Evolutionary conservation across 306 rosid species (phyloP).

Genomic region (Dalbergia oliveri): DNA sequence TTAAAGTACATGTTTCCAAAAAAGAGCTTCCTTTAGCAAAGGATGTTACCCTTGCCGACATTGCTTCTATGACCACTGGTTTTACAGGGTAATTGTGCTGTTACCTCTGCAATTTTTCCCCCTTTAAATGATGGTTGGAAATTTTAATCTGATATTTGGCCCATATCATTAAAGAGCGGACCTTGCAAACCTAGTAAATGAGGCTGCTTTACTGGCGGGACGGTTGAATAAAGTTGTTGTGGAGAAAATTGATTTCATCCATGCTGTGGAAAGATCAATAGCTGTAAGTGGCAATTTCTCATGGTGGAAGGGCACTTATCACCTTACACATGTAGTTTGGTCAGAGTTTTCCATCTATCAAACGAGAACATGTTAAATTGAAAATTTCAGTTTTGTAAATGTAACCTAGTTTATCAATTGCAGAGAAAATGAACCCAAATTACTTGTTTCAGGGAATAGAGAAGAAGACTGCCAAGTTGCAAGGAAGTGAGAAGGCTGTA

Average conservation of each 20-base stretch:
- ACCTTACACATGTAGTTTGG: conserved; percentile 10
- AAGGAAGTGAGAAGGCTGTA: conserved; percentile 92
- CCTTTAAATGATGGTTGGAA: conserved; percentile 29
- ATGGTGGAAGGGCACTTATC: conserved; percentile 22
- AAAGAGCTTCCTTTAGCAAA: conserved; percentile 94
- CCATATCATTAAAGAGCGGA: conserved; percentile 80
- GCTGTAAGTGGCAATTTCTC: conserved; percentile 72
- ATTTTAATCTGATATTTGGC: conserved; percentile 37
- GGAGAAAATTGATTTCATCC: conserved; percentile 89
- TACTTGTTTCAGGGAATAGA: conserved; percentile 86
- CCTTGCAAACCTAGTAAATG: conserved; percentile 96
- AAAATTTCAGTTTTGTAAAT: conserved; percentile 22
- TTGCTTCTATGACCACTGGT: conserved; percentile 98
- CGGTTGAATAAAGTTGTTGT: conserved; percentile 83
- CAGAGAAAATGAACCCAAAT: conserved; percentile 47
- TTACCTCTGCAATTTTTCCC: conserved; percentile 21
- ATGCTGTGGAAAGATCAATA: conserved; percentile 98
- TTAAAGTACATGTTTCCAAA: conserved; percentile 84
- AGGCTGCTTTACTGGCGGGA: conserved; percentile 98
- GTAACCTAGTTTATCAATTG: conserved; percentile 16
- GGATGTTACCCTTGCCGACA: conserved; percentile 70
- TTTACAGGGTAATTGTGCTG: conserved; percentile 82
- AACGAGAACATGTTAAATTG: not conserved
- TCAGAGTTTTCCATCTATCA: conserved; percentile 17
- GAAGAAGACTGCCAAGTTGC: conserved; percentile 92